Percentiles rank a stretch among this genome's conserved stretches.
These are phyloP conservation scores for Fraxinus latifolia DNA, from an alignment of 305 asterid genomes.

Conservation along the genomic window DNA sequence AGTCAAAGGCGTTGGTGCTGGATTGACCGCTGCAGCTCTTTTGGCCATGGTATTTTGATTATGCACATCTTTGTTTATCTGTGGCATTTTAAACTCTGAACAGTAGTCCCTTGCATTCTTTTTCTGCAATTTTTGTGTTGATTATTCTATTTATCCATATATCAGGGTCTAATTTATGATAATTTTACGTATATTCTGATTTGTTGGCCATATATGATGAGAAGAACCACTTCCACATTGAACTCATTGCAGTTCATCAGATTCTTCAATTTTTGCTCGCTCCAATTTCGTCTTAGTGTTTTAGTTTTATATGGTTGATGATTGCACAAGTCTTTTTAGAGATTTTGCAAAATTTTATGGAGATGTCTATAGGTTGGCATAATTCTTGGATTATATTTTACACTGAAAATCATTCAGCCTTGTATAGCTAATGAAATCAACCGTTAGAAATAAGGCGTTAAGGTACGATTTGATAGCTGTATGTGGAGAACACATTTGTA, in stretches of 20 bases:
- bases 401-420: not conserved
- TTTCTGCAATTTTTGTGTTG: not conserved
- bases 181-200: not conserved
- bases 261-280: not conserved
- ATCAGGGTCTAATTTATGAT: not conserved
- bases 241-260: not conserved
- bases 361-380: not conserved
- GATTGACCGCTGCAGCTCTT: constrained; percentile 97
- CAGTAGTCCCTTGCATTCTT: not conserved
- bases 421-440: not conserved
- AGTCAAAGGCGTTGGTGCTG: constrained; percentile 96
- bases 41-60: constrained; percentile 78
- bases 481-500: not conserved
- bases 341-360: not conserved
- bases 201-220: constrained; percentile 15
- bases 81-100: constrained; percentile 16
- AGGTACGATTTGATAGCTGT: not conserved
- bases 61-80: constrained; percentile 17
- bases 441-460: not conserved
- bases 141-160: not conserved
- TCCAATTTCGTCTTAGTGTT: not conserved
- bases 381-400: not conserved
- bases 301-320: not conserved
- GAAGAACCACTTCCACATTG: not conserved
- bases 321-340: not conserved